Conservation (phyloP, 768 basidiomycete genomes). For the Pulveroboletus sp. region DNA sequence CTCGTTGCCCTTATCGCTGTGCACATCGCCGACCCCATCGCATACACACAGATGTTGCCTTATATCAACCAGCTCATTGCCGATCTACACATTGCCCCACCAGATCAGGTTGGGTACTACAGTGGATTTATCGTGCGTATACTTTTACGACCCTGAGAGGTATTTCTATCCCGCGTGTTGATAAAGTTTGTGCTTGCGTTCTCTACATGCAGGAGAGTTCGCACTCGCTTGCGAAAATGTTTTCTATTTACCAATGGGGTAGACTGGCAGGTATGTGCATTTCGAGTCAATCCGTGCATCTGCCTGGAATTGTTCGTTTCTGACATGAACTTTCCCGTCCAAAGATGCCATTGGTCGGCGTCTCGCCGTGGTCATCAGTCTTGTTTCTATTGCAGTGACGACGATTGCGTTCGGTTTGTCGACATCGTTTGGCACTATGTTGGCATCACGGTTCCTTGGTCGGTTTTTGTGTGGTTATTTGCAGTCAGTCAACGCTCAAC, state of each 20-base stretch:
- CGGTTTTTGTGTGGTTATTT: background rate
- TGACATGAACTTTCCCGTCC: background rate
- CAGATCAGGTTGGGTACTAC: constrained; percentile 57
- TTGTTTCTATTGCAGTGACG: constrained; percentile 1
- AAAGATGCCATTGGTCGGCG: constrained; percentile 57
- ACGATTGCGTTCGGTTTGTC: constrained; percentile 8
- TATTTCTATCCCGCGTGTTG: no score
- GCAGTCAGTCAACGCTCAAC: no score
- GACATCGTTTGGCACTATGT: constrained; percentile 5
- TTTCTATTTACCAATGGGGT: no score
- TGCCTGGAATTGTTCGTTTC: background rate
- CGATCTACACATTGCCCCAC: constrained; percentile 50
- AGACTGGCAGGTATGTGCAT: constrained; percentile 50
- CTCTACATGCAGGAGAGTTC: constrained; percentile 48
- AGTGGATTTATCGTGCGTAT: no score
- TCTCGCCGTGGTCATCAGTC: constrained; percentile 45
- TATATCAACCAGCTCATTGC: constrained; percentile 66
- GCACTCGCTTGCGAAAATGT: constrained; percentile 58
- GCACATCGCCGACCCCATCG: constrained; percentile 57
- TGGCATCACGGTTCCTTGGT: constrained; percentile 8
- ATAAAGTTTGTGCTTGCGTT: no score
- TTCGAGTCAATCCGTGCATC: no score
- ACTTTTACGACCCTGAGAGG: no score
- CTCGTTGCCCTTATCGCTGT: constrained; percentile 40
- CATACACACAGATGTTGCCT: constrained; percentile 60